Evolutionary conservation across 1,284 basidiomycete species (phyloP), one percentile per base, ranked within the genome.

Genomic region (Marasmius sp.): DNA sequence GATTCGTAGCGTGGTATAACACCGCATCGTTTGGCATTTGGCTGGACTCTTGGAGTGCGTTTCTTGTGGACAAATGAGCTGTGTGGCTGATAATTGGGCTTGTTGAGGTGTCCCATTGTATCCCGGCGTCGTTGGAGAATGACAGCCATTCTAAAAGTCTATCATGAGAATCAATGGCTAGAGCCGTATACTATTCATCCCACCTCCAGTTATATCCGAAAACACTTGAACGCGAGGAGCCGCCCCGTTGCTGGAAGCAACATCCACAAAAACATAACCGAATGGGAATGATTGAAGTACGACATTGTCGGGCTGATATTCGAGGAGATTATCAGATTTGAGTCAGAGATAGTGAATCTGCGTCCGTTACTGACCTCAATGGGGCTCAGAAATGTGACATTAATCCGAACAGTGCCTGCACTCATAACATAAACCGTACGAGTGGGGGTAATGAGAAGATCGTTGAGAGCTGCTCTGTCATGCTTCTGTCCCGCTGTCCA

Each of bases 21-120:
- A 71, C 71, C 1, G 72, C 72, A 58, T 81, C 77, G 53, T 77
- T 70, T 14, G 75, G 74, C 10, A 72, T 70, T 48, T 75, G 74
- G 11, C 58, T 64, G 20, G 8, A 16, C 14, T 64, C 64, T 63
- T 76, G 74, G 2, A 58, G 65, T 60, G 72, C 72, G 6, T 33
- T 18, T 34, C 34, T 10, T 12, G 33, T 8, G 12, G 37, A 37
- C 34, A 34, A 16, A n/a, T 54, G 52, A 2, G 52, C 52, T 7
- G 9, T 37, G 37, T 54, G 52, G 20, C 1, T 16, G 9, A 54
- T 16, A 3, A 54, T 38, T 7, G 52, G 37, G 27, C 34, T 38
- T 14, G 34, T 33, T 4, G 56, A 61, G 2, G 62, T 64, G 33
- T 64, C 60, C 62, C 62, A 64, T 12, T 54, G 51, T 12, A 64